Conservation (phyloP, 495 filamentous ascomycete genomes). For the Neurospora intermedia region DNA sequence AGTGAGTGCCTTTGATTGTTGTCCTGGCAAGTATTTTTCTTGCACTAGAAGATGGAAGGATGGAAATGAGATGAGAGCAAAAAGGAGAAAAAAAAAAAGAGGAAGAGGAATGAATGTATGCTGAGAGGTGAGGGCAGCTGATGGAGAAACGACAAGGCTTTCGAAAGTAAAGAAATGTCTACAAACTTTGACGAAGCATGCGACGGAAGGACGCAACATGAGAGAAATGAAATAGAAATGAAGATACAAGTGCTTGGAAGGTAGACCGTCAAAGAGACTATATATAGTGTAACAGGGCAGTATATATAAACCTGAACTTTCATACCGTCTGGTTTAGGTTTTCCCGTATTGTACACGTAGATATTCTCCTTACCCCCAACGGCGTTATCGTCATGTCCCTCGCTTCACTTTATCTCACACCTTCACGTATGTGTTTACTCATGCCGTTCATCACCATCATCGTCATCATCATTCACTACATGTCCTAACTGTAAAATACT, state of each 20-base stretch:
- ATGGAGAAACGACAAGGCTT: too few relatives aligned
- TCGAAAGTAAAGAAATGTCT: too few relatives aligned
- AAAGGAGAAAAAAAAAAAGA: too few relatives aligned
- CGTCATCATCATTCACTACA: not conserved
- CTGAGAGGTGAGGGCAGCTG: not conserved
- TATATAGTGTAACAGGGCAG: not conserved
- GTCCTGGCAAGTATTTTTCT: too few relatives aligned
- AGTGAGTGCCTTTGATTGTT: not conserved
- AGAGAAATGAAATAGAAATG: not conserved
- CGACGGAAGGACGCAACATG: not conserved
- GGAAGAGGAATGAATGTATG: not conserved
- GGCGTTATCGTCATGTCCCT: too few relatives aligned
- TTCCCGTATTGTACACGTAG: too few relatives aligned
- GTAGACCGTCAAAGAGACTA: not conserved
- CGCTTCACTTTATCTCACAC: not conserved
- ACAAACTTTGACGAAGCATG: too few relatives aligned
- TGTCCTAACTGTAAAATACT: not conserved
- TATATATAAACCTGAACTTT: not conserved
- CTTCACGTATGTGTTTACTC: not conserved
- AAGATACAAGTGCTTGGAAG: not conserved
- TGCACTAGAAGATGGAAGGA: too few relatives aligned
- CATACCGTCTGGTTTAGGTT: not conserved
- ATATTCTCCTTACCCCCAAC: too few relatives aligned
- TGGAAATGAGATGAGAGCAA: too few relatives aligned
- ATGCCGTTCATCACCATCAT: not conserved